phyloP scores from a whole-genome alignment of 2,329 filamentous ascomycete species.

The Tolypocladium endophyticum region DNA sequence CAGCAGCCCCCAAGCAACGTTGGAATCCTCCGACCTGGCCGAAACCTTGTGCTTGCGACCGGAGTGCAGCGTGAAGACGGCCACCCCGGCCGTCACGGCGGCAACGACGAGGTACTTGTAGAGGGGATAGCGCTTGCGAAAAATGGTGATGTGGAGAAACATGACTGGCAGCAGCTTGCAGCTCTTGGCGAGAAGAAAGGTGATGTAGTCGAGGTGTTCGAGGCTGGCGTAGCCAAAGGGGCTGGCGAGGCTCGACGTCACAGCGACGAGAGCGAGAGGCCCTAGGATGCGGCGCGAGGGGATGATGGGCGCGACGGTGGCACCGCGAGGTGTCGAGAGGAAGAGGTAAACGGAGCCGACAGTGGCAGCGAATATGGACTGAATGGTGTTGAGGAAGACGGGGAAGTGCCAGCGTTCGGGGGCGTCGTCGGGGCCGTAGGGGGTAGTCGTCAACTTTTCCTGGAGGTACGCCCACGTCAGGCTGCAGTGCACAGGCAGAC shows the following conservation, averaged over 20 bases:
- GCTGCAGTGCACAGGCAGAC: constrained; percentile 32
- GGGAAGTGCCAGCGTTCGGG: constrained; percentile 84
- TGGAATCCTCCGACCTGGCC: constrained; percentile 36
- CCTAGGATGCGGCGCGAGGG: constrained; percentile 63
- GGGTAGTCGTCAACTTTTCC: constrained; percentile 91
- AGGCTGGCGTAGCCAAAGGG: constrained; percentile 92
- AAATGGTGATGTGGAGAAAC: constrained; percentile 88
- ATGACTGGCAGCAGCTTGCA: constrained; percentile 99
- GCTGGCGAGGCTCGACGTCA: constrained; percentile 82
- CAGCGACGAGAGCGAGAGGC: constrained; percentile 73
- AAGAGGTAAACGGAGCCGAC: constrained; percentile 75
- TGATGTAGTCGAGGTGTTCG: constrained; percentile 93
- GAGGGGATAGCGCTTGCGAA: constrained; percentile 77
- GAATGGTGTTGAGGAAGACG: constrained; percentile 91
- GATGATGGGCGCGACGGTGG: constrained; percentile 54
- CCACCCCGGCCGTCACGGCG: constrained; percentile 83
- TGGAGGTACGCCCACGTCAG: constrained; percentile 94
- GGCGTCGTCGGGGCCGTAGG: constrained; percentile 55
- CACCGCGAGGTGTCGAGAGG: constrained; percentile 41
- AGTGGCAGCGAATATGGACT: constrained; percentile 77
- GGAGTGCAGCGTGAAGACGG: constrained; percentile 85
- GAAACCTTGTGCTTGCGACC: constrained; percentile 44
- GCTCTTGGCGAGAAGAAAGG: constrained; percentile 91
- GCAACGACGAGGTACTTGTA: constrained; percentile 95
- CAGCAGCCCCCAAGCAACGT: constrained; percentile 68